These are phyloP conservation scores for Gnomoniopsis sp. DNA, from an alignment of 2,329 filamentous ascomycete species.

Conservation along the genomic window DNA sequence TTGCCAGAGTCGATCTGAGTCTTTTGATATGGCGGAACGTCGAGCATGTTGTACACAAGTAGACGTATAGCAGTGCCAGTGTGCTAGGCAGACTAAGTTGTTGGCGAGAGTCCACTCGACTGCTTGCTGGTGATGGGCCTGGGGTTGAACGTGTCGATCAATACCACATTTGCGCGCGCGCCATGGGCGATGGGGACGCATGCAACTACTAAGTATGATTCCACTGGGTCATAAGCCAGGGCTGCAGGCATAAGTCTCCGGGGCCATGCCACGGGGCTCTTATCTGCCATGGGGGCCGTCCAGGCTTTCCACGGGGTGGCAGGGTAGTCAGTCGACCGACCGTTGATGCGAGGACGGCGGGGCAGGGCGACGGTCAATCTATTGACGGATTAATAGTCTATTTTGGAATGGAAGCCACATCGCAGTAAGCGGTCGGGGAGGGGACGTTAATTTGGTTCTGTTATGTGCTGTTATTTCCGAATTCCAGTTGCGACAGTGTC, in stretches of 20 bases:
- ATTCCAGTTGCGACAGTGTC: too few relatives aligned
- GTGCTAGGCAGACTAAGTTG: not conserved
- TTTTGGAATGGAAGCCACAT: not conserved
- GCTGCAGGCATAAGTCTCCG: not conserved
- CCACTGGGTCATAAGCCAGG: not conserved
- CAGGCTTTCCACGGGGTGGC: not conserved
- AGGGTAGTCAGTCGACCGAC: not conserved
- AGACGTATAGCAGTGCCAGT: too few relatives aligned
- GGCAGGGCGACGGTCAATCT: not conserved
- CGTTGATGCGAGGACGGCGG: not conserved
- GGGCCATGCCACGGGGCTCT: not conserved
- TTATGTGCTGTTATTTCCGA: too few relatives aligned
- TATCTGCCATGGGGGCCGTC: not conserved
- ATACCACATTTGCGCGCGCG: not conserved
- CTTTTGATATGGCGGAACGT: too few relatives aligned
- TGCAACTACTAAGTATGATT: not conserved
- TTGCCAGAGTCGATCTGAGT: too few relatives aligned
- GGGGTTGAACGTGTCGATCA: not conserved
- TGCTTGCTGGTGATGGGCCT: too few relatives aligned
- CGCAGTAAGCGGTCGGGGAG: not conserved
- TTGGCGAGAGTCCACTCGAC: too few relatives aligned
- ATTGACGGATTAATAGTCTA: not conserved
- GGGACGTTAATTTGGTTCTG: too few relatives aligned
- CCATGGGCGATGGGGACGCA: not conserved
- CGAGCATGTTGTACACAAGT: too few relatives aligned